Evolutionary conservation across 371 early-diverging fungal genomes (phyloP).

Genomic region (Mucor lusitanicus): DNA sequence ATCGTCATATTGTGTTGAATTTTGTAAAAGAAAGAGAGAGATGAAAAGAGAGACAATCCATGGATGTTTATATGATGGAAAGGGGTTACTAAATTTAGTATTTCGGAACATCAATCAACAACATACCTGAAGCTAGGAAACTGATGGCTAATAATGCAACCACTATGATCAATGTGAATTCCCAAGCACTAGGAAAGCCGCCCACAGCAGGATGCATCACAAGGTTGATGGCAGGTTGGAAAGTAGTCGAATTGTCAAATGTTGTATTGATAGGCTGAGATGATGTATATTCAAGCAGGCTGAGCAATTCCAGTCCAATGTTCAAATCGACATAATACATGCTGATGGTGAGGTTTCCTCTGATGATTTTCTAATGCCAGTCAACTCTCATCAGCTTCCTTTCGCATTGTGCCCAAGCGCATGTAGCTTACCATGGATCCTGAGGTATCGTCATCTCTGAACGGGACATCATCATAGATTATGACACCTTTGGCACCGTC

Average conservation of each 20-base stretch:
- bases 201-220: slow-evolving; percentile 44
- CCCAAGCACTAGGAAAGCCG: slow-evolving; percentile 57
- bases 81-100: slow-evolving; percentile 6
- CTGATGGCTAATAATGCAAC: slow-evolving; percentile 57
- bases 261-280: slow-evolving; percentile 9
- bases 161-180: slow-evolving; percentile 57
- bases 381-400: not conserved
- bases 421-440: slow-evolving; percentile 17
- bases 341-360: slow-evolving; percentile 37
- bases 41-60: not conserved
- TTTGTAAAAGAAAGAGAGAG: slow-evolving; percentile 1
- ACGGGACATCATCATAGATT: slow-evolving; percentile 40
- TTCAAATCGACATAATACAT: slow-evolving; percentile 44
- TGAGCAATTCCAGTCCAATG: slow-evolving; percentile 31
- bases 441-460: slow-evolving; percentile 37
- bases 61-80: not conserved
- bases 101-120: slow-evolving; percentile 12
- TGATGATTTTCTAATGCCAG: slow-evolving; percentile 28
- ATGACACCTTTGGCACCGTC: slow-evolving; percentile 45
- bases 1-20: not conserved
- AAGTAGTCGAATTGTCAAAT: slow-evolving; percentile 11
- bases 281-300: slow-evolving; percentile 23
- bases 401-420: too few relatives aligned
- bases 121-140: slow-evolving; percentile 53
- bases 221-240: slow-evolving; percentile 33